Base-by-base conservation (phyloP, 495 filamentous ascomycete genomes). In the Neurospora terricola region DNA sequence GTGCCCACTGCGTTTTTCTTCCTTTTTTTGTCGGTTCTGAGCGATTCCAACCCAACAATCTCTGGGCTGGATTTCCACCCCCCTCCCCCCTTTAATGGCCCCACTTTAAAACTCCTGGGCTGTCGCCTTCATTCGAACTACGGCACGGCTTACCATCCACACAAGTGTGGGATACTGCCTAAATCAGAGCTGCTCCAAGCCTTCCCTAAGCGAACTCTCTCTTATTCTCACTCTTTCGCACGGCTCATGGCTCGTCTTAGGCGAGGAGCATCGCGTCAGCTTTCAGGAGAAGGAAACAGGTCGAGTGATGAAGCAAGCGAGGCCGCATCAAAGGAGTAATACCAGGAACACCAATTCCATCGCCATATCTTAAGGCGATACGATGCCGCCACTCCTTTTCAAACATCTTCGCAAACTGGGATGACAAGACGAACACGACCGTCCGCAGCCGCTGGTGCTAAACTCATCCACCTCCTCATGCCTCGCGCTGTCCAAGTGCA, bases 391-490 rank as follows among this genome's bases (percentile, higher is more conserved):
- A 43, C 42, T 43, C 18, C 7, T 43, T 43, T 43, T 5, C 7
- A 8, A 1, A n/a, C 6, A 42, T 42, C 42, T n/a, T 43, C 18
- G 18, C 42, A 2, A 9, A 10, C 18, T 43, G 18, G 18, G 18
- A n/a, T 18, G 18, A n/a, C 42, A n/a, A 43, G 7, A n/a, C 18
- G 42, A 0, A 4, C 18, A 43, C 18, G 39, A 16, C 39, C 39
- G 14, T 40, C 39, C 39, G 1, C 39, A 96, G 3, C 92, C 94
- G 45, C 88, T 91, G 0, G 94, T 97, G 69, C 90, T 93, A 75
- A 97, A 97, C 83, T 97, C 94, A 76, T 97, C 94, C 62, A 97
- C 87, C 81, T 91, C 92, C 27, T 87, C 90, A 72, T 92, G 86
- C 16, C 88, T 91, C 81, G 88, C 88, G 78, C 92, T 94, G 77